phyloP scores from a whole-genome alignment of 2,329 filamentous ascomycete species.

The Aplosporella prunicola region DNA sequence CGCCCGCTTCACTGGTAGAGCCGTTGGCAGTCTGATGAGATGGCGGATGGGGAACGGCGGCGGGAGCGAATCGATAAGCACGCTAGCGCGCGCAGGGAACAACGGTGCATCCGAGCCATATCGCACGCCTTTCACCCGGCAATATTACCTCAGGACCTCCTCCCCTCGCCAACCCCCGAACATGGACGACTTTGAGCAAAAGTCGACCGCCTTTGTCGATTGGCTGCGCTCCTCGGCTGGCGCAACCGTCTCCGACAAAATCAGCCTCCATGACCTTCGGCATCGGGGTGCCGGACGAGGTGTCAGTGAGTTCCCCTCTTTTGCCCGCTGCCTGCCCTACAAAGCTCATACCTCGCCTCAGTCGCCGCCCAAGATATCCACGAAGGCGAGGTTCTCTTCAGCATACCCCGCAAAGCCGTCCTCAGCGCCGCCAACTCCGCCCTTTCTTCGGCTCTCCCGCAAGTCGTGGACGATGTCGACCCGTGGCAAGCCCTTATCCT shows the following conservation, averaged over 20 bases:
- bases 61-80: no score
- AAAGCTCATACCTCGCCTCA: constrained; percentile 28
- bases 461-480: constrained; percentile 25
- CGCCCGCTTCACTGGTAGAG: no score
- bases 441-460: constrained; percentile 46
- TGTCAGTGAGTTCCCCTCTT: constrained; percentile 43
- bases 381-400: constrained; percentile 70
- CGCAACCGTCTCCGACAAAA: constrained; percentile 48
- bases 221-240: constrained; percentile 49
- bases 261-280: constrained; percentile 50
- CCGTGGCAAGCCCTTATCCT: constrained; percentile 57
- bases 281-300: constrained; percentile 49
- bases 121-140: no score
- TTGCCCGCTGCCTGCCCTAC: not conserved
- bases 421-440: constrained; percentile 65
- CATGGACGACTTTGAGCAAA: constrained; percentile 28
- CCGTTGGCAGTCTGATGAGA: no score
- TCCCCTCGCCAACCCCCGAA: not conserved
- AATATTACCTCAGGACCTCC: not conserved
- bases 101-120: no score
- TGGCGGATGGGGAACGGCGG: no score
- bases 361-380: constrained; percentile 62
- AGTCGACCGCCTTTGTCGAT: constrained; percentile 43
- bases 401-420: constrained; percentile 62
- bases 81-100: no score